A percentile compares a stretch with the other conserved stretches of the same genome.
These are phyloP conservation scores for Aspergillus sparsus DNA, from an alignment of 495 filamentous ascomycete species.

Conservation along the genomic window DNA sequence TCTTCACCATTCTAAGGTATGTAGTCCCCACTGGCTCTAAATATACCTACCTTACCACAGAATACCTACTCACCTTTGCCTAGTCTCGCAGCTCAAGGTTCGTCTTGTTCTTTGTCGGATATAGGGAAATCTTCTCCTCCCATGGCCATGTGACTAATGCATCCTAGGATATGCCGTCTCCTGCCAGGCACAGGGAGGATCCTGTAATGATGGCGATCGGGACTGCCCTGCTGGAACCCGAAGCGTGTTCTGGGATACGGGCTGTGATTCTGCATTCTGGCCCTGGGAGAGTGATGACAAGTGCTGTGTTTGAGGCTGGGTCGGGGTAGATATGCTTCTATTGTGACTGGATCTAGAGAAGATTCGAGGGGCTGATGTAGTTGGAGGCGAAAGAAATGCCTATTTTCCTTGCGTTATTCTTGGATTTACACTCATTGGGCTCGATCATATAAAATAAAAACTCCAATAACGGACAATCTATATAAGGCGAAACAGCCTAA, in stretches of 20 bases:
- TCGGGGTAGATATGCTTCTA: not conserved
- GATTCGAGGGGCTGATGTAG: not conserved
- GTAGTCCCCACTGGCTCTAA: not conserved
- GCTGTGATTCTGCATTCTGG: slow-evolving; percentile 6
- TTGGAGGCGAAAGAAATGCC: not conserved
- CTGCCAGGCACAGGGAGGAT: slow-evolving; percentile 9
- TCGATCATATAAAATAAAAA: too few species aligned
- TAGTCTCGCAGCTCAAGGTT: slow-evolving; percentile 16
- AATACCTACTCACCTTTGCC: not conserved
- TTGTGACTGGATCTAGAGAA: not conserved
- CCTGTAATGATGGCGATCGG: slow-evolving; percentile 14
- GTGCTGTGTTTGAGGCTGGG: slow-evolving; percentile 8
- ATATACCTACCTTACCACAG: not conserved
- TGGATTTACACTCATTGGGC: too few species aligned
- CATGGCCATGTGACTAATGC: not conserved
- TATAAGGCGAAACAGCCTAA: too few species aligned
- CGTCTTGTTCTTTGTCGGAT: not conserved
- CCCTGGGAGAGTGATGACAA: slow-evolving; percentile 12
- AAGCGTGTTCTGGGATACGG: slow-evolving; percentile 12
- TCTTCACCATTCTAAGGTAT: slow-evolving; percentile 2
- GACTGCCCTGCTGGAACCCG: slow-evolving; percentile 11
- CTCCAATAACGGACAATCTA: too few species aligned
- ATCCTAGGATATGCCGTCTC: slow-evolving; percentile 13
- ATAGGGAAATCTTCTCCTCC: not conserved
- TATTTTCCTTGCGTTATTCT: too few species aligned